phyloP scores from a whole-genome alignment of 2,329 filamentous ascomycete genomes.

The Karstenula rhodostoma region DNA sequence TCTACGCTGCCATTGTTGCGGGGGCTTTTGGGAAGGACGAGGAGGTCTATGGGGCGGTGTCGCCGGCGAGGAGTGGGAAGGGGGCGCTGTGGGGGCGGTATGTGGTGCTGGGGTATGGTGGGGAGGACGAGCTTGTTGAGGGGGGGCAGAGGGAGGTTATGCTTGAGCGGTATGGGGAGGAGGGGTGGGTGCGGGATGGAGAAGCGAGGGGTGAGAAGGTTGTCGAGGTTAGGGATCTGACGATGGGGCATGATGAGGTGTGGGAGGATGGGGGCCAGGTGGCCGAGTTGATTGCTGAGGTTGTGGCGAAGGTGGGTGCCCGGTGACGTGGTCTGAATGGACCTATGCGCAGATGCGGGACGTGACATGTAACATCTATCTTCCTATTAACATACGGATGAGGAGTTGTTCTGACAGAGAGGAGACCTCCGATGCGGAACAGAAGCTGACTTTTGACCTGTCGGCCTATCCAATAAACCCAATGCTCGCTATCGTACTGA shows the following conservation, averaged over 20 bases:
- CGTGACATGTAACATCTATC: not conserved
- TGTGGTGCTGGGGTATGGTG: constrained; percentile 56
- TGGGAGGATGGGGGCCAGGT: constrained; percentile 69
- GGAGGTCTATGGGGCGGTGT: constrained; percentile 47
- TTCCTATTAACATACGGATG: constrained; percentile 24
- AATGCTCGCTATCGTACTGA: constrained; percentile 38
- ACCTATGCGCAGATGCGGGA: not conserved
- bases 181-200: constrained; percentile 48
- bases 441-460: constrained; percentile 22
- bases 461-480: constrained; percentile 25
- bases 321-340: constrained; percentile 8
- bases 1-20: constrained; percentile 66
- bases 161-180: constrained; percentile 57
- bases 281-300: constrained; percentile 52
- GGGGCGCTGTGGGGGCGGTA: constrained; percentile 50
- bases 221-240: constrained; percentile 56
- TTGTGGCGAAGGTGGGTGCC: constrained; percentile 28
- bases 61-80: constrained; percentile 55
- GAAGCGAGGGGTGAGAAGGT: constrained; percentile 19
- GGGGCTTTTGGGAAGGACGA: constrained; percentile 65
- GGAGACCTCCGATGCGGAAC: constrained; percentile 20
- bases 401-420: constrained; percentile 24
- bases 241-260: constrained; percentile 69
- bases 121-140: constrained; percentile 59
- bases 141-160: constrained; percentile 67